These are phyloP conservation scores for Diplosphaera chodatii DNA, from an alignment of 139 green algal species.

Conservation along the genomic window DNA sequence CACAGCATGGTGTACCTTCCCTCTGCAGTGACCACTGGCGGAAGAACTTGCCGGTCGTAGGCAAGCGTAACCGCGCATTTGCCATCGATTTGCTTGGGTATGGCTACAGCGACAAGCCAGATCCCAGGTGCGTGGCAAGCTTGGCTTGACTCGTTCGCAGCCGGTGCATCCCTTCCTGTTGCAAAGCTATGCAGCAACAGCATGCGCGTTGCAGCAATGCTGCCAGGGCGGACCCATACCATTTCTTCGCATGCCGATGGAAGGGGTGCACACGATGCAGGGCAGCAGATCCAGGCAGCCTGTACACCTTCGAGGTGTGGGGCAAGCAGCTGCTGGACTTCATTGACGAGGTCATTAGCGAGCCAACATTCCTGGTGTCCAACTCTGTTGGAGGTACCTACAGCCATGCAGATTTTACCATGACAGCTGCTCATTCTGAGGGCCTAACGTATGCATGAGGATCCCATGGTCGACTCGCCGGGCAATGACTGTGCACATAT, in stretches of 20 bases:
- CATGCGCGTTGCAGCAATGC: too few relatives aligned
- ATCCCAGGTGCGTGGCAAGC: conserved; percentile 32
- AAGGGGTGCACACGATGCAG: too few relatives aligned
- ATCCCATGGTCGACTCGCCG: too few relatives aligned
- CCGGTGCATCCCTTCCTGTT: too few relatives aligned
- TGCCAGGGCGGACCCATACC: too few relatives aligned
- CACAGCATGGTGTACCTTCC: too few relatives aligned
- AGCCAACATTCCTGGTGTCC: conserved; percentile 62
- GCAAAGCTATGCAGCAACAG: too few relatives aligned
- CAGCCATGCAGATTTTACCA: too few relatives aligned
- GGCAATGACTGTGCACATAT: too few relatives aligned
- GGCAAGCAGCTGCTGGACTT: conserved; percentile 77
- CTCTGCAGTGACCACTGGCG: conserved; percentile 69
- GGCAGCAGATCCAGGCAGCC: conserved; percentile 30
- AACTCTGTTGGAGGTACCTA: conserved; percentile 83
- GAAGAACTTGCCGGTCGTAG: conserved; percentile 80
- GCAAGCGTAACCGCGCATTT: conserved; percentile 41
- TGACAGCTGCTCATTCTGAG: too few relatives aligned
- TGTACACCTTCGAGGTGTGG: conserved; percentile 76
- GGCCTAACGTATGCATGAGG: too few relatives aligned
- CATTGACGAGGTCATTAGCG: conserved; percentile 41
- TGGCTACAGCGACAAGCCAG: conserved; percentile 69
- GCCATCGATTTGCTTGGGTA: conserved; percentile 87
- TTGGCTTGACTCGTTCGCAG: neutral
- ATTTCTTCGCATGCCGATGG: too few relatives aligned